Evolutionary conservation across 345 rosid genomes (phyloP).

Genomic region (Jatropha curcas): DNA sequence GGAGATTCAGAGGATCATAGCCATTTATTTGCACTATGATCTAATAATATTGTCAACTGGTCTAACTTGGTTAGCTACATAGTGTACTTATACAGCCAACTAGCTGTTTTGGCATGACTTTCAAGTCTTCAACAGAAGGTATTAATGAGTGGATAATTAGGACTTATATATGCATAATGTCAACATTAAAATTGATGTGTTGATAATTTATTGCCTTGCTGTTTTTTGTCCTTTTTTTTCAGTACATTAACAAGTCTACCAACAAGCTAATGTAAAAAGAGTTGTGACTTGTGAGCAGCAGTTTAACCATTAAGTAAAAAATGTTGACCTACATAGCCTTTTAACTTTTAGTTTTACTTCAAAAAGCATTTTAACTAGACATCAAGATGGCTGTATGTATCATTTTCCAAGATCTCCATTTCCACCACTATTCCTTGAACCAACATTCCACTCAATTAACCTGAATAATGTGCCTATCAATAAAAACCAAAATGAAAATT

Average conservation of each 20-base stretch:
- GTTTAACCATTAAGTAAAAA: neutral
- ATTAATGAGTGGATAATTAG: neutral
- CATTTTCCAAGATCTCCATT: neutral
- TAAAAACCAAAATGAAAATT: neutral
- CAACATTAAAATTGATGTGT: neutral
- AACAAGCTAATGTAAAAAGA: neutral
- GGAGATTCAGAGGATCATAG: neutral
- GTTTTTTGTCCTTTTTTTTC: neutral
- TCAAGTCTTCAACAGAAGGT: neutral
- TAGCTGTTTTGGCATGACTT: neutral
- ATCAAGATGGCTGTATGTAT: too few species aligned
- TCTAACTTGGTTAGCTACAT: neutral
- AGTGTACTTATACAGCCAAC: neutral
- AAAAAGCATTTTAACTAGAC: too few species aligned
- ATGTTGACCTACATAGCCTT: neutral
- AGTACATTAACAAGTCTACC: neutral
- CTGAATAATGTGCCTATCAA: neutral
- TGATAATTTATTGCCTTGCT: neutral
- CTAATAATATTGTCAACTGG: neutral
- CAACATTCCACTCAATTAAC: too few species aligned
- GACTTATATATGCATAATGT: neutral
- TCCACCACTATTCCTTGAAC: neutral
- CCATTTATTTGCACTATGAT: neutral
- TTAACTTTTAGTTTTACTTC: too few species aligned
- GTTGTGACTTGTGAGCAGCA: neutral